Evolutionary conservation across 2,329 filamentous ascomycete genomes (phyloP).

Genomic region (Calonectria crousiana): DNA sequence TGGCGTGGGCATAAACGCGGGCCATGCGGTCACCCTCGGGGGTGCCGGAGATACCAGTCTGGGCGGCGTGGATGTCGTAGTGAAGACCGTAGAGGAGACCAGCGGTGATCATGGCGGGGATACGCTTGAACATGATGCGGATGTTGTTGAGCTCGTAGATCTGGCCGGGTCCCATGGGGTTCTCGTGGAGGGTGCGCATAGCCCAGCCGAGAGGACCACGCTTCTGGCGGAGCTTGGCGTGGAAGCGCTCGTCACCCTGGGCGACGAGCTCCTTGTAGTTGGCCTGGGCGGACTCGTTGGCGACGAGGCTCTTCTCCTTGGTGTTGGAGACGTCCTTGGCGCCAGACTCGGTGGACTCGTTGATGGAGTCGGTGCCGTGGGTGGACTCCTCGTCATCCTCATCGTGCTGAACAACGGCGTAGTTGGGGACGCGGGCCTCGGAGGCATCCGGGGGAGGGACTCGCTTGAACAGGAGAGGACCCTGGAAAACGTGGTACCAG

Average conservation of each 20-base stretch:
- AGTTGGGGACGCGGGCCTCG: conserved; percentile 74
- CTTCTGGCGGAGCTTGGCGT: conserved; percentile 71
- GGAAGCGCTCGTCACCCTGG: conserved; percentile 67
- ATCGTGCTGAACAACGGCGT: conserved; percentile 79
- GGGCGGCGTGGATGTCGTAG: conserved; percentile 84
- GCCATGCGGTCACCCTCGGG: conserved; percentile 78
- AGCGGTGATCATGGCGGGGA: conserved; percentile 76
- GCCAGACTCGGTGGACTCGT: conserved; percentile 55
- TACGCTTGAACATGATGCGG: conserved; percentile 69
- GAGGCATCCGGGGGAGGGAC: conserved; percentile 64
- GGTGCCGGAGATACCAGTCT: conserved; percentile 76
- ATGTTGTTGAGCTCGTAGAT: conserved; percentile 82
- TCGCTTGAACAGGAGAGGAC: conserved; percentile 74
- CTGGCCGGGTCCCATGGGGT: conserved; percentile 77
- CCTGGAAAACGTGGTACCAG: conserved; percentile 72
- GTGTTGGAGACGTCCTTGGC: conserved; percentile 40
- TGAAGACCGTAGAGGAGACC: conserved; percentile 78
- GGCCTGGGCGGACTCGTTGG: conserved; percentile 55
- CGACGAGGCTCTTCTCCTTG: conserved; percentile 57
- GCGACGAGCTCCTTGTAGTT: conserved; percentile 72
- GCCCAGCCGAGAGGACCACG: conserved; percentile 81
- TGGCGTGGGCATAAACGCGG: conserved; percentile 66
- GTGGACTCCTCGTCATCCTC: conserved; percentile 58
- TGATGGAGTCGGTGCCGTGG: conserved; percentile 41
- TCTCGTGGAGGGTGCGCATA: conserved; percentile 79